phyloP scores from a whole-genome alignment of 345 rosid genomes.

The Eucalyptus microcorys region DNA sequence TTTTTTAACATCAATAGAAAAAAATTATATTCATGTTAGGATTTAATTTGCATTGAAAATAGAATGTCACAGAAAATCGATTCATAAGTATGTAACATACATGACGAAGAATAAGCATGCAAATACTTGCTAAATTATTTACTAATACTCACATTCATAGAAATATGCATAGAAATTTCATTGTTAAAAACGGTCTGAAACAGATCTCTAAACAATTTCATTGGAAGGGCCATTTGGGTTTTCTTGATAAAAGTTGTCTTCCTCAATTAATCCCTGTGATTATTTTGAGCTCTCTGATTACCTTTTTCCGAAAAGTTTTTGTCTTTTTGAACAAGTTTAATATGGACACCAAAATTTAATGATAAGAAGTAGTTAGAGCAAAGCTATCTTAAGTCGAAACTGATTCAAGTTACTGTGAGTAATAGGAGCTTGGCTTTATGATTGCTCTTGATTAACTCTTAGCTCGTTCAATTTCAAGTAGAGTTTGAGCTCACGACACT shows the following conservation, averaged over 20 bases:
- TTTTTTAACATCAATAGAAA: not conserved
- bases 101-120: not conserved
- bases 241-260: not conserved
- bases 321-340: not conserved
- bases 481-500: not conserved
- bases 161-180: not conserved
- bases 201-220: not conserved
- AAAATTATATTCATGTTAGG: not conserved
- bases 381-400: not conserved
- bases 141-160: not conserved
- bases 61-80: not conserved
- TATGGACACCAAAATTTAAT: not conserved
- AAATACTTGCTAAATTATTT: not conserved
- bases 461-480: not conserved
- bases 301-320: not conserved
- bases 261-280: not conserved
- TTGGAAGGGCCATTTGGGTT: not conserved
- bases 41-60: not conserved
- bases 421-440: not conserved
- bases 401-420: not conserved
- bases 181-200: not conserved
- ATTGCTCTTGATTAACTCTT: not conserved
- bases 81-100: not conserved
- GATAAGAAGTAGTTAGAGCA: not conserved
- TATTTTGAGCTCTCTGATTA: not conserved